A percentile compares a stretch with the other conserved stretches of the same genome.
Conservation (phyloP, 192 early-diverging fungal genomes). For the Coemansia sp. region DNA sequence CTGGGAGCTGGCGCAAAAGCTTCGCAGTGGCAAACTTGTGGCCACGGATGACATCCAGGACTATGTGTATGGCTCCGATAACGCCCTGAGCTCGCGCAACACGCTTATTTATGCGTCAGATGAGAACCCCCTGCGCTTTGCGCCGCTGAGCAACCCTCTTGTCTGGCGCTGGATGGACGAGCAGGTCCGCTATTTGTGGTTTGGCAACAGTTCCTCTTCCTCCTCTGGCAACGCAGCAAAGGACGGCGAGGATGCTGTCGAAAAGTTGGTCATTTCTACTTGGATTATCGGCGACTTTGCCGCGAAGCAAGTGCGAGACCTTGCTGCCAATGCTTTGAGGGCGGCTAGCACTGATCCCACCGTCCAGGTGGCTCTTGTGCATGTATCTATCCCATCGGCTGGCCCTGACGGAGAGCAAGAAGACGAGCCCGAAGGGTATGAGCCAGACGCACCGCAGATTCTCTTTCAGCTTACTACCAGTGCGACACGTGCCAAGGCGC, state of each 20-base stretch:
- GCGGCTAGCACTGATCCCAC: slow-evolving; percentile 21
- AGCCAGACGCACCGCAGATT: slow-evolving; percentile 32
- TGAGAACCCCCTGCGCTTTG: slow-evolving; percentile 33
- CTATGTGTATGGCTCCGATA: slow-evolving; percentile 60
- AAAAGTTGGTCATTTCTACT: slow-evolving; percentile 26
- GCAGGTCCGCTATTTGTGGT: slow-evolving; percentile 18
- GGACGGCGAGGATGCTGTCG: background rate
- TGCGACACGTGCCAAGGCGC: background rate
- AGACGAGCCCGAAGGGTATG: slow-evolving; percentile 11
- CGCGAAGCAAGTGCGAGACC: slow-evolving; percentile 43
- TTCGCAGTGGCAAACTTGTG: slow-evolving; percentile 56
- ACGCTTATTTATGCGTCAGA: slow-evolving; percentile 40
- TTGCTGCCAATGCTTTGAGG: slow-evolving; percentile 54
- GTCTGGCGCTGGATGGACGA: slow-evolving; percentile 25
- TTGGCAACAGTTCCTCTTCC: background rate
- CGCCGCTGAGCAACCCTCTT: slow-evolving; percentile 7
- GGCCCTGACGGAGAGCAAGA: slow-evolving; percentile 18
- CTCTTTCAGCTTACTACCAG: slow-evolving; percentile 25
- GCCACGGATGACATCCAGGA: slow-evolving; percentile 65
- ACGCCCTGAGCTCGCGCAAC: slow-evolving; percentile 64
- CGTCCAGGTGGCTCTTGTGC: slow-evolving; percentile 39
- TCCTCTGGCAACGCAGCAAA: background rate
- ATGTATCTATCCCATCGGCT: background rate
- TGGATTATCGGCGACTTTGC: slow-evolving; percentile 62
- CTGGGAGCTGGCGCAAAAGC: slow-evolving; percentile 44